phyloP scores from a whole-genome alignment of 257 asterid genomes.

The Agastache rugosa region DNA sequence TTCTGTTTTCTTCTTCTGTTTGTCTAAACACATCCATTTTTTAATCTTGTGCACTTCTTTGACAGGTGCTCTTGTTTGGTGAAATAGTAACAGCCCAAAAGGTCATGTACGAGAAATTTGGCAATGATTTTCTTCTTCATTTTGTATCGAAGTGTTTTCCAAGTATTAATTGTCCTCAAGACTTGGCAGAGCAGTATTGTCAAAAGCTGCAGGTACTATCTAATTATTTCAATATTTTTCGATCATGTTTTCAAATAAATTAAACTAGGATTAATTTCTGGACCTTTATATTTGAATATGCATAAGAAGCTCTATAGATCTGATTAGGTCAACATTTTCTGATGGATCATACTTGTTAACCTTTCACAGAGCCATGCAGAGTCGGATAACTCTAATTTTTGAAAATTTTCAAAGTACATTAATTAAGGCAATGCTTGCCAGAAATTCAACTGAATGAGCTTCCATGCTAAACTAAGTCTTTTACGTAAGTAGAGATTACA shows the following conservation, averaged over 20 bases:
- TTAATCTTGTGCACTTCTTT: constrained; percentile 30
- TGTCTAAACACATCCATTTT: background rate
- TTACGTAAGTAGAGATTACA: background rate
- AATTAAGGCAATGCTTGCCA: too few relatives aligned
- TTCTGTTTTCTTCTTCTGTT: background rate
- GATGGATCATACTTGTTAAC: background rate
- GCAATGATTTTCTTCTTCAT: constrained; percentile 73
- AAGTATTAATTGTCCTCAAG: constrained; percentile 74
- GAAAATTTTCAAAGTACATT: background rate
- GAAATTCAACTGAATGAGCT: background rate
- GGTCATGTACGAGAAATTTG: constrained; percentile 90
- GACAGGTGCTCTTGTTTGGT: constrained; percentile 72
- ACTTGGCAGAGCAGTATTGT: constrained; percentile 85
- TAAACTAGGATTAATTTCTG: background rate
- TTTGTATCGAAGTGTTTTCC: constrained; percentile 80
- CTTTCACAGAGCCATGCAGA: background rate
- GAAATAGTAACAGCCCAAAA: constrained; percentile 89
- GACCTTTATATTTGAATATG: background rate
- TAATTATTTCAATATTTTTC: constrained; percentile 5
- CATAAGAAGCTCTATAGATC: background rate
- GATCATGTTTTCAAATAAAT: background rate
- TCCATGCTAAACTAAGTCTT: background rate
- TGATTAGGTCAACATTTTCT: background rate
- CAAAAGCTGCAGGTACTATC: constrained; percentile 81
- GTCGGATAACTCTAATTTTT: background rate